Percentiles rank a stretch among this genome's conserved stretches.
phyloP scores from a whole-genome alignment of 495 filamentous ascomycete species.

The Daldinia bambusicola region DNA sequence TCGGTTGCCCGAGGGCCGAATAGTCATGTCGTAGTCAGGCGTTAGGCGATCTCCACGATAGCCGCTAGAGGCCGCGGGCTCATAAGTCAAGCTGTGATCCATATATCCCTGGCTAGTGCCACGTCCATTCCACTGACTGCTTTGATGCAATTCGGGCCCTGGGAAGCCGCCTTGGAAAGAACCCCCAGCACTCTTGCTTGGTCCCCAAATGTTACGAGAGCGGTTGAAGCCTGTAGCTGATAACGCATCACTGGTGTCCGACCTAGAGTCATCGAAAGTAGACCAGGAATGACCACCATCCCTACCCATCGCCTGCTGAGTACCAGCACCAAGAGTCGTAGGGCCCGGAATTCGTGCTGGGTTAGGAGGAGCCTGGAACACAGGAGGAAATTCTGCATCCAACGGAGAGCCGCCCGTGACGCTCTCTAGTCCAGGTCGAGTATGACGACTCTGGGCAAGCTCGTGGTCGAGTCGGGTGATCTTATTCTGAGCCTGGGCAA shows the following conservation, averaged over 20 bases:
- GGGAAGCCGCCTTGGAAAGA: constrained; percentile 52
- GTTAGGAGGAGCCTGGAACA: constrained; percentile 32
- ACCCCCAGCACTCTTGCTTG: constrained; percentile 49
- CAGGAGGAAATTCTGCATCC: constrained; percentile 47
- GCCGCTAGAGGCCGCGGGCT: constrained; percentile 45
- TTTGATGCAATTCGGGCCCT: constrained; percentile 50
- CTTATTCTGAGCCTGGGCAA: constrained; percentile 79
- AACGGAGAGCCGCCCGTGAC: constrained; percentile 46
- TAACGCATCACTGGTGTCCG: constrained; percentile 70
- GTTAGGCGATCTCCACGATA: constrained; percentile 59
- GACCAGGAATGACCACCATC: constrained; percentile 68
- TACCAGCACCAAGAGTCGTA: constrained; percentile 62
- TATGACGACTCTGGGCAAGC: constrained; percentile 75
- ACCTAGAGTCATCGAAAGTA: constrained; percentile 71
- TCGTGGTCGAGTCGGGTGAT: constrained; percentile 88
- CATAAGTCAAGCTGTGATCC: constrained; percentile 47
- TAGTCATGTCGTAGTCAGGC: constrained; percentile 57
- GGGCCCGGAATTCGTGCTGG: constrained; percentile 40
- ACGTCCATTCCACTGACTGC: constrained; percentile 54
- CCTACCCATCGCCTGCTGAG: constrained; percentile 62
- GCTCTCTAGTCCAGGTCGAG: constrained; percentile 55
- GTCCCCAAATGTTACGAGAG: constrained; percentile 71
- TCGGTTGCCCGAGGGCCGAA: constrained; percentile 50
- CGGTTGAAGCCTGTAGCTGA: constrained; percentile 70
- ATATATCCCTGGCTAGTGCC: constrained; percentile 47